Conservation (phyloP, 2,329 filamentous ascomycete genomes). For the Apiospora rasikravindrae region DNA sequence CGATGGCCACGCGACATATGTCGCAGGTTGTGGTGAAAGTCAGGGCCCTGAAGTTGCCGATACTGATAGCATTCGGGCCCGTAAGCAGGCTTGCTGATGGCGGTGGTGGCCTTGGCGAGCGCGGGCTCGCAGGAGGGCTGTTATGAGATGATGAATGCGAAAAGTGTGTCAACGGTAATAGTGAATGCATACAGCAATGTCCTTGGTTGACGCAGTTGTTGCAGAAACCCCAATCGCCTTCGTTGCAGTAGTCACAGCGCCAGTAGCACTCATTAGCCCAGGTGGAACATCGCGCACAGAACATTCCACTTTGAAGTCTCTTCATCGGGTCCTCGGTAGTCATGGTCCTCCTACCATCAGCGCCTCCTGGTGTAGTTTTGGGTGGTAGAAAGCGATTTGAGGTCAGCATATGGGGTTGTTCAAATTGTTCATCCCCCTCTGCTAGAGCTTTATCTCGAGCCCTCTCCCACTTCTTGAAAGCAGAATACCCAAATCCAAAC, state of each 20-base stretch:
- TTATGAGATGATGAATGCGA: conserved; percentile 37
- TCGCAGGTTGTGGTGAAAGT: conserved; percentile 80
- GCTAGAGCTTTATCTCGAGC: conserved; percentile 59
- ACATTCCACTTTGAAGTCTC: conserved; percentile 78
- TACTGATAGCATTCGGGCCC: conserved; percentile 50
- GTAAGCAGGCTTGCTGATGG: conserved; percentile 53
- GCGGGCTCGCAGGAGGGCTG: conserved; percentile 46
- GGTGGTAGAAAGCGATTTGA: conserved; percentile 62
- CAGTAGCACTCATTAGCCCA: conserved; percentile 87
- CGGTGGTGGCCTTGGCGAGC: conserved; percentile 48
- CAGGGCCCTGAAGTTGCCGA: conserved; percentile 68
- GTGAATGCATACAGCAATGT: conserved; percentile 77
- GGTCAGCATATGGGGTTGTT: conserved; percentile 62
- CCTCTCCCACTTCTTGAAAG: conserved; percentile 70
- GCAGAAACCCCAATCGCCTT: conserved; percentile 95
- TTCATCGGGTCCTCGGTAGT: conserved; percentile 71
- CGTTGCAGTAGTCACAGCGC: conserved; percentile 86
- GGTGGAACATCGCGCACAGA: conserved; percentile 77
- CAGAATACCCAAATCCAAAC: conserved; percentile 83
- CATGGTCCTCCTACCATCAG: conserved; percentile 60
- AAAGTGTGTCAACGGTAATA: conserved; percentile 76
- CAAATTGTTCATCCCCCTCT: conserved; percentile 45
- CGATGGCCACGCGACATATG: conserved; percentile 75
- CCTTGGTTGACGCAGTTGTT: conserved; percentile 86
- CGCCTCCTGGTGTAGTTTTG: conserved; percentile 53